Conservation (phyloP, 768 basidiomycete species). For the Suillus weaverae region DNA sequence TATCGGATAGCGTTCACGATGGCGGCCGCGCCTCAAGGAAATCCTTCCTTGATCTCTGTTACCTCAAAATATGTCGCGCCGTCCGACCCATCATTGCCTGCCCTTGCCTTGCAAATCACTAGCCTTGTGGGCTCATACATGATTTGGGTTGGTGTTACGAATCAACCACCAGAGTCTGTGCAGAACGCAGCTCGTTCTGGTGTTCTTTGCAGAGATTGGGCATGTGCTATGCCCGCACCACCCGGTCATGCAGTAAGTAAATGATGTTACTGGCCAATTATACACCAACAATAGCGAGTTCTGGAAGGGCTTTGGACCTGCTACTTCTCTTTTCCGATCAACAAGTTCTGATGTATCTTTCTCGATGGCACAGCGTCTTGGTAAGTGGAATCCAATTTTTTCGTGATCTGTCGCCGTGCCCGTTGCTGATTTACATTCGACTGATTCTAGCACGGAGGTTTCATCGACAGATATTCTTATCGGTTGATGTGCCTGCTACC, state of each 20-base stretch:
- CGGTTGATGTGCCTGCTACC: slow-evolving; percentile 54
- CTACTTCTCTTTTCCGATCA: slow-evolving; percentile 65
- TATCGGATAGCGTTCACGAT: background rate
- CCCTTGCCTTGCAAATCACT: slow-evolving; percentile 66
- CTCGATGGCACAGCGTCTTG: slow-evolving; percentile 78
- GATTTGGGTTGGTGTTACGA: slow-evolving; percentile 76
- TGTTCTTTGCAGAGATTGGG: slow-evolving; percentile 72
- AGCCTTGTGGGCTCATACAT: slow-evolving; percentile 72
- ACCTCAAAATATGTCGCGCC: slow-evolving; percentile 50
- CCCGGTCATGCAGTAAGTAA: slow-evolving; percentile 25
- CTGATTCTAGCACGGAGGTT: slow-evolving; percentile 56
- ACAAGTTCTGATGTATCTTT: slow-evolving; percentile 61
- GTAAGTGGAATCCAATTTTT: slow-evolving; percentile 42
- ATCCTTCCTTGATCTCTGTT: slow-evolving; percentile 37
- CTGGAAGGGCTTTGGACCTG: slow-evolving; percentile 31
- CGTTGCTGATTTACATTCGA: slow-evolving; percentile 8
- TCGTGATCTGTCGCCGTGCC: slow-evolving; percentile 13
- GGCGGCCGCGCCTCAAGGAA: background rate
- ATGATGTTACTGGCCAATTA: background rate
- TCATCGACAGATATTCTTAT: slow-evolving; percentile 69
- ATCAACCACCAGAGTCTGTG: slow-evolving; percentile 43
- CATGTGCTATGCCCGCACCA: slow-evolving; percentile 71
- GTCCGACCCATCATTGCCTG: slow-evolving; percentile 51
- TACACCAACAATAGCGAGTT: background rate
- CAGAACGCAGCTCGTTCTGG: slow-evolving; percentile 54